These are phyloP conservation scores for Ceratocystis eucalypticola DNA, from an alignment of 2,329 filamentous ascomycete species.

Conservation along the genomic window DNA sequence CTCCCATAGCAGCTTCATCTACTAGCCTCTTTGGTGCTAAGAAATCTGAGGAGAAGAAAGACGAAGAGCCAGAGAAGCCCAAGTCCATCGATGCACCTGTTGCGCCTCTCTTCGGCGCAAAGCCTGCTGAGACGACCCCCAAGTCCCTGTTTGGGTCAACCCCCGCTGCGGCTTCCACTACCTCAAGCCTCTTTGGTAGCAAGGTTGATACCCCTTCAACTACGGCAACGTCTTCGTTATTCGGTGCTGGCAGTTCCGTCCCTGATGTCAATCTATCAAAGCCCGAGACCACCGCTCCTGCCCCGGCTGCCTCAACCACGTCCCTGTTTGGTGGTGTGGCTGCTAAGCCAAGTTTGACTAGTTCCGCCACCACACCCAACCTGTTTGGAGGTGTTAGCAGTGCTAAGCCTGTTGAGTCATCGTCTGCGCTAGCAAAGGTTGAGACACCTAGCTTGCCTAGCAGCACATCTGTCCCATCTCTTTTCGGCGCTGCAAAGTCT, in stretches of 20 bases:
- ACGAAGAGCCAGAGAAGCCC: constrained; percentile 15
- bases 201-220: neutral
- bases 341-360: constrained; percentile 7
- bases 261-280: neutral
- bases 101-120: constrained; percentile 22
- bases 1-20: constrained; percentile 26
- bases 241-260: neutral
- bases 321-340: constrained; percentile 11
- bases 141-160: constrained; percentile 16
- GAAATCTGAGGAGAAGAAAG: constrained; percentile 22
- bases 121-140: constrained; percentile 14
- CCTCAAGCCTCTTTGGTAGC: constrained; percentile 18
- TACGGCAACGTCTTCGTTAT: neutral
- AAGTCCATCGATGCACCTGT: constrained; percentile 18
- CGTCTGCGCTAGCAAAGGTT: constrained; percentile 21
- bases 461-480: constrained; percentile 23
- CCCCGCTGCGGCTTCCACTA: constrained; percentile 9
- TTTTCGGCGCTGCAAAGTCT: constrained; percentile 27
- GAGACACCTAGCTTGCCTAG: constrained; percentile 18
- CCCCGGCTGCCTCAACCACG: neutral
- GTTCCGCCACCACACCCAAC: constrained; percentile 11
- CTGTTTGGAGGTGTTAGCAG: constrained; percentile 18
- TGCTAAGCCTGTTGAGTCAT: constrained; percentile 24
- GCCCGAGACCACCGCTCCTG: neutral
- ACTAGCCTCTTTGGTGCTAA: constrained; percentile 29